These are phyloP conservation scores for Sugiyamaella japonica DNA, from an alignment of 1,139 yeast genomes.

Conservation along the genomic window DNA sequence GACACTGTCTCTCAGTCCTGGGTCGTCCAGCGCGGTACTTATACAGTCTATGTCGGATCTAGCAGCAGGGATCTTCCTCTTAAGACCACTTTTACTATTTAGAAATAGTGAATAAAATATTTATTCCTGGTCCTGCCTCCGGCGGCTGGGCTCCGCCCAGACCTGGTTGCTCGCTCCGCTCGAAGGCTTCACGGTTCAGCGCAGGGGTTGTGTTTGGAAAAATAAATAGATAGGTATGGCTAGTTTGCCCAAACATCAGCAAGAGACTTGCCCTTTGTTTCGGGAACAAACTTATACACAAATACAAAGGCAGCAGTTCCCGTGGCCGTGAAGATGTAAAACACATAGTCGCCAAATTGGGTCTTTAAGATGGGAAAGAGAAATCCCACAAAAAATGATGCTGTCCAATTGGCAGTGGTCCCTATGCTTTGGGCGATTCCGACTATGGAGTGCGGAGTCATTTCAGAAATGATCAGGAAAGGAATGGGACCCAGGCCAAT, in stretches of 20 bases:
- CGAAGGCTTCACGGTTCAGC: no score
- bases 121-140: not conserved
- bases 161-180: not conserved
- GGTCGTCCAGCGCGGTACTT: conserved; percentile 60
- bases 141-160: conserved; percentile 5
- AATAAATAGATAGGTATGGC: not conserved
- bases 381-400: conserved; percentile 80
- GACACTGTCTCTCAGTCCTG: conserved; percentile 59
- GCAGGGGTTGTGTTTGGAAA: no score
- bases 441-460: conserved; percentile 75
- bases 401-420: conserved; percentile 85
- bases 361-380: conserved; percentile 72
- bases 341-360: conserved; percentile 75
- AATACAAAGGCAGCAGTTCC: conserved; percentile 28
- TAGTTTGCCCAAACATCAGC: conserved; percentile 13
- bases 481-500: conserved; percentile 95
- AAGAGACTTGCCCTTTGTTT: conserved; percentile 62
- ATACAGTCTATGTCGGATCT: conserved; percentile 54
- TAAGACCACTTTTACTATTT: conserved; percentile 39
- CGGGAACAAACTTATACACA: conserved; percentile 55
- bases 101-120: conserved; percentile 10
- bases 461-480: conserved; percentile 82
- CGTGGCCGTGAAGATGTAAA: conserved; percentile 60
- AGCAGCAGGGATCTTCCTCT: conserved; percentile 55
- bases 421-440: conserved; percentile 93